Percentiles rank a stretch among this genome's conserved stretches.
Conservation (phyloP, 257 asterid species). For the Gynochthodes officinalis region DNA sequence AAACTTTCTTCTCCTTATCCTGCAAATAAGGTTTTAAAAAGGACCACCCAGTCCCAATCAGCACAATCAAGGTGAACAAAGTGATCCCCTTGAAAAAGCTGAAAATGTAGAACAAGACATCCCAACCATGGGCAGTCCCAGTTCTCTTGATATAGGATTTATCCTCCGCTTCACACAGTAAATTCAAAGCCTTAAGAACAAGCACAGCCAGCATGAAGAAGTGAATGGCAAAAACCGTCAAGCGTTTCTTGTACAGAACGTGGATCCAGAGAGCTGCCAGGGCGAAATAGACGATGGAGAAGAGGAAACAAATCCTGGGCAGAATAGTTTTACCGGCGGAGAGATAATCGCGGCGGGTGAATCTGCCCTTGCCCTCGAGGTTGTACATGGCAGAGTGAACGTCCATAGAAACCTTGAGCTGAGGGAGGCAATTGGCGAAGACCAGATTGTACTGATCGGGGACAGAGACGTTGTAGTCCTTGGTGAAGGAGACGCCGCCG, state of each 20-base stretch:
- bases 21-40: slow-evolving; percentile 80
- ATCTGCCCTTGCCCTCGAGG: slow-evolving; percentile 40
- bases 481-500: slow-evolving; percentile 27
- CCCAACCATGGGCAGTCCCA: slow-evolving; percentile 20
- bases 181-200: slow-evolving; percentile 54
- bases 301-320: slow-evolving; percentile 64
- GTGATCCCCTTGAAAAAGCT: slow-evolving; percentile 20
- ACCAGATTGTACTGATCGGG: slow-evolving; percentile 80
- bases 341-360: slow-evolving; percentile 60
- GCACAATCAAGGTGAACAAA: slow-evolving; percentile 13
- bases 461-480: slow-evolving; percentile 35
- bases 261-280: slow-evolving; percentile 51
- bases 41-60: slow-evolving; percentile 93
- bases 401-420: slow-evolving; percentile 55
- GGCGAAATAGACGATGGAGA: slow-evolving; percentile 48
- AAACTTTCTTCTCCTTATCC: slow-evolving; percentile 80
- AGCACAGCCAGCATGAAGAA: slow-evolving; percentile 78
- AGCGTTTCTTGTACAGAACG: slow-evolving; percentile 55
- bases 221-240: slow-evolving; percentile 55
- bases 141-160: slow-evolving; percentile 23
- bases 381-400: slow-evolving; percentile 72
- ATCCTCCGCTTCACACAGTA: slow-evolving; percentile 81
- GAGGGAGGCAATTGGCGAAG: slow-evolving; percentile 65
- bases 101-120: slow-evolving; percentile 17
- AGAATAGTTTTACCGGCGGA: slow-evolving; percentile 68